Conservation (phyloP, 1,139 yeast genomes). For the Meyerozyma carpophila region DNA sequence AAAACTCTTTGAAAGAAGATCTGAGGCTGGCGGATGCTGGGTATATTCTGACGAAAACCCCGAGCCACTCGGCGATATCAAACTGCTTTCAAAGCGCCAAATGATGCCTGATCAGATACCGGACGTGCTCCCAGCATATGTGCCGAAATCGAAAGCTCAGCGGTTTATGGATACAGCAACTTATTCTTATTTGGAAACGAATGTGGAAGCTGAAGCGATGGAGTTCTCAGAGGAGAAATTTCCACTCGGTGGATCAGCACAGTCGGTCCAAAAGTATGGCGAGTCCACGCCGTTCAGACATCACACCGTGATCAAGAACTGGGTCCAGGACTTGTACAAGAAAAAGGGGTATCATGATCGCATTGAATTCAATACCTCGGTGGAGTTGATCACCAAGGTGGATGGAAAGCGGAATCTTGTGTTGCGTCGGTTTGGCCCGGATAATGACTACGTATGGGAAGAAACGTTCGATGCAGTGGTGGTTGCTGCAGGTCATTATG, state of each 20-base stretch:
- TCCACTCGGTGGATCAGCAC: slow-evolving; percentile 8
- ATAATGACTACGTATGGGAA: slow-evolving; percentile 8
- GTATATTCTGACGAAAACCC: slow-evolving; percentile 11
- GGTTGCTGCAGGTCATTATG: slow-evolving; percentile 52
- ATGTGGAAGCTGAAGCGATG: slow-evolving; percentile 12
- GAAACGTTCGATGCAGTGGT: slow-evolving; percentile 49
- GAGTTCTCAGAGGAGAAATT: slow-evolving; percentile 12
- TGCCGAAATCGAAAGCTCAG: slow-evolving; percentile 10
- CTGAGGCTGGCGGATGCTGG: slow-evolving; percentile 36
- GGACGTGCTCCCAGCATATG: slow-evolving; percentile 7
- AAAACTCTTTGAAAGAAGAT: slow-evolving; percentile 36
- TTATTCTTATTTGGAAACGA: slow-evolving; percentile 11
- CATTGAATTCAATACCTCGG: slow-evolving; percentile 6
- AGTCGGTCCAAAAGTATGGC: slow-evolving; percentile 14
- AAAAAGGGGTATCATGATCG: slow-evolving; percentile 16
- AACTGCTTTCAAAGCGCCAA: slow-evolving; percentile 7
- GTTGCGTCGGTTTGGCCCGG: slow-evolving; percentile 6
- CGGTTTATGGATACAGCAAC: slow-evolving; percentile 18
- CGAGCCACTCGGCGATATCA: slow-evolving; percentile 13
- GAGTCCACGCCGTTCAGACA: slow-evolving; percentile 11
- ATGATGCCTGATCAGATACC: slow-evolving; percentile 9
- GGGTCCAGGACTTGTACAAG: slow-evolving; percentile 13
- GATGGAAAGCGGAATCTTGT: slow-evolving; percentile 5
- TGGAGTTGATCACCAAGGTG: slow-evolving; percentile 5
- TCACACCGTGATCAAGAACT: slow-evolving; percentile 8